Evolutionary conservation across 768 basidiomycete genomes (phyloP).

Genomic region (Podaxis sp.): DNA sequence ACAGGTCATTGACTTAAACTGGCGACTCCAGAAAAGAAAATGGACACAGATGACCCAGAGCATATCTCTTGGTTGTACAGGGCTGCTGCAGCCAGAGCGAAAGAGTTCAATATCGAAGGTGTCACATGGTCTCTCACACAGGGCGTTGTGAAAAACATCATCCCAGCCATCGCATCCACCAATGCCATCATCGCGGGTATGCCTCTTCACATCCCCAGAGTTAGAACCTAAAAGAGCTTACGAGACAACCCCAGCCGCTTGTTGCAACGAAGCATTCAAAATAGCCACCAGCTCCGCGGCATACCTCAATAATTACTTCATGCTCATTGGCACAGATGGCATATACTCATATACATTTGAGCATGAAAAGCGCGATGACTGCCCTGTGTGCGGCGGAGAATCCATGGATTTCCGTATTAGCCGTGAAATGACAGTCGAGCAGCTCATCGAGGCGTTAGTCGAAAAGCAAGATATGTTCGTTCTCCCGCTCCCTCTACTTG

Average conservation of each 20-base stretch:
- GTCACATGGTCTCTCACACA: constrained; percentile 98
- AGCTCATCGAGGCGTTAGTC: constrained; percentile 80
- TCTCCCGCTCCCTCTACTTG: neutral
- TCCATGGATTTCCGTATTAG: constrained; percentile 68
- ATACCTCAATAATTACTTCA: constrained; percentile 95
- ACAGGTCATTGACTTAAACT: neutral
- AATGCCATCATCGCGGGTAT: constrained; percentile 96
- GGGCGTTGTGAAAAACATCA: constrained; percentile 99
- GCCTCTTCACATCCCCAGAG: neutral
- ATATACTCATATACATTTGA: constrained; percentile 98
- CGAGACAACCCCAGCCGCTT: constrained; percentile 60
- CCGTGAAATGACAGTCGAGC: constrained; percentile 75
- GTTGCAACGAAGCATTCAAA: constrained; percentile 99
- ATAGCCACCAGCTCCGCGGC: constrained; percentile 94
- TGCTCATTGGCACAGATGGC: constrained; percentile 95
- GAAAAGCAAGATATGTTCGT: constrained; percentile 90
- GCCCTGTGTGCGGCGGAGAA: constrained; percentile 96
- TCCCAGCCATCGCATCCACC: constrained; percentile 97
- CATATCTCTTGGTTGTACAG: constrained; percentile 93
- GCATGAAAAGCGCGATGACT: constrained; percentile 88
- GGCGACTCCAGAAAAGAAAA: constrained; percentile 69
- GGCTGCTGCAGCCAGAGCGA: constrained; percentile 74
- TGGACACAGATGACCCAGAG: constrained; percentile 97
- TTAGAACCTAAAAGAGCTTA: neutral
- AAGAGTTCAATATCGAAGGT: constrained; percentile 95